Evolutionary conservation across 2,329 filamentous ascomycete species (phyloP).

Genomic region (Arthrobotrys sphaeroides): DNA sequence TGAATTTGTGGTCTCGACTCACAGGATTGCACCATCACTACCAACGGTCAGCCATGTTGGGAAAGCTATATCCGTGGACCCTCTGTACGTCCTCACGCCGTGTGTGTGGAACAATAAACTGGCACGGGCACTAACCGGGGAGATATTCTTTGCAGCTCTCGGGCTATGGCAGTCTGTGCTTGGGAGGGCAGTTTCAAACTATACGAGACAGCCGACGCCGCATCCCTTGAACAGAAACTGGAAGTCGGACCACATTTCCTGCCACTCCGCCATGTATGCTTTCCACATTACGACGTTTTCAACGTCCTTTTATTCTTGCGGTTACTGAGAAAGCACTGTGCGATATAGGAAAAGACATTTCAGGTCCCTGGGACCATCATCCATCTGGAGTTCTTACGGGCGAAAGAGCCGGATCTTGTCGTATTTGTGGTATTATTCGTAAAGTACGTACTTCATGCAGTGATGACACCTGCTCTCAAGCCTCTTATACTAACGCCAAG

Average conservation of each 20-base stretch:
- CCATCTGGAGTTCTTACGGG: conserved; percentile 38
- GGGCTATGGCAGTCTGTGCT: conserved; percentile 57
- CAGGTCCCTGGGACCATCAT: conserved; percentile 45
- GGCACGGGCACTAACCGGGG: background rate
- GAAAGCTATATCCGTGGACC: conserved; percentile 79
- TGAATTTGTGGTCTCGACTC: conserved; percentile 71
- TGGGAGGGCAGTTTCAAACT: conserved; percentile 57
- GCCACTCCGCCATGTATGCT: conserved; percentile 48
- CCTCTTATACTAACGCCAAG: background rate
- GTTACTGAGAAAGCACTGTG: conserved; percentile 12
- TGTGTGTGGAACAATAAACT: background rate
- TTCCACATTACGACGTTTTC: background rate
- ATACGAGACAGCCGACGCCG: conserved; percentile 53
- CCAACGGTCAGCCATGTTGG: conserved; percentile 68
- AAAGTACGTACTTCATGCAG: conserved; percentile 13
- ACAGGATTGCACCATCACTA: conserved; percentile 69
- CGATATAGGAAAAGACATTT: conserved; percentile 45
- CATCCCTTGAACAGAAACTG: conserved; percentile 27
- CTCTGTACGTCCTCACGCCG: conserved; percentile 67
- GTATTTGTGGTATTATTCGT: conserved; percentile 43
- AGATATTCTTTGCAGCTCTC: conserved; percentile 55
- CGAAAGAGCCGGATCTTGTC: conserved; percentile 32
- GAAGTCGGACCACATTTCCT: conserved; percentile 60
- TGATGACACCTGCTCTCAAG: background rate
- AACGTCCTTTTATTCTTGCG: background rate